Evolutionary conservation across 768 basidiomycete genomes (phyloP), one percentile per base, ranked within the genome.

Genomic region (Auriscalpium vulgare): DNA sequence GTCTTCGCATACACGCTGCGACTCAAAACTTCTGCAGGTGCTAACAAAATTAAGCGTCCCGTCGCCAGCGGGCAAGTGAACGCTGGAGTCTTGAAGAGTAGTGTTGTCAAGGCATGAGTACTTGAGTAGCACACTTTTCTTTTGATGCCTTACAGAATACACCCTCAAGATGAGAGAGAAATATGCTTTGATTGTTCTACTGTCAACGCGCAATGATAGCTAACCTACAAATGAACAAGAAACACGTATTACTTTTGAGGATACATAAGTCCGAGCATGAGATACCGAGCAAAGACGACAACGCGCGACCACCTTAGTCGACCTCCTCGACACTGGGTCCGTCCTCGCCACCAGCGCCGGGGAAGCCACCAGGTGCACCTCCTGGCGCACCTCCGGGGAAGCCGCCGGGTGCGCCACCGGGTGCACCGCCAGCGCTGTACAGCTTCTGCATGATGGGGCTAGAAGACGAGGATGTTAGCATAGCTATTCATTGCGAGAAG

Each of bases 321-420:
- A 93, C 92, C 75, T 94, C 91, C 78, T 95, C 91, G 53, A 94
- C 91, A 56, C 84, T 86, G 47, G 91, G 92, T 47, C 92, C 93
- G 35, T 91, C 91, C 70, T 88, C 89, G 56, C 78, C 74, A 5
- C 61, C 61, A 50, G 74, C 71, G 37, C 77, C 83, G 55, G 75
- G 74, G 65, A 77, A 75, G 58, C 77, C 81, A 36, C 83, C 84
- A 55, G 74, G 74, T 63, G 76, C 74, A 29, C 29, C 29, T 4
- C 29, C 29, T 4, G 29, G 29, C 55, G 85, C 83, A 72, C 81
- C 44, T 1, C 53, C 53, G 56, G 85, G 84, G 74, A 82, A 82
- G 50, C 83, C 84, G 51, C 87, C 88, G 37, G 86, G 83, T 48
- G 81, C 82, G 68, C 81, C 89, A 43, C 74, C 75, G 38, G 76